A percentile compares a stretch with the other conserved stretches of the same genome.
Evolutionary conservation across 2,329 filamentous ascomycete species (phyloP).

Genomic region (Sordariomycetes sp.): DNA sequence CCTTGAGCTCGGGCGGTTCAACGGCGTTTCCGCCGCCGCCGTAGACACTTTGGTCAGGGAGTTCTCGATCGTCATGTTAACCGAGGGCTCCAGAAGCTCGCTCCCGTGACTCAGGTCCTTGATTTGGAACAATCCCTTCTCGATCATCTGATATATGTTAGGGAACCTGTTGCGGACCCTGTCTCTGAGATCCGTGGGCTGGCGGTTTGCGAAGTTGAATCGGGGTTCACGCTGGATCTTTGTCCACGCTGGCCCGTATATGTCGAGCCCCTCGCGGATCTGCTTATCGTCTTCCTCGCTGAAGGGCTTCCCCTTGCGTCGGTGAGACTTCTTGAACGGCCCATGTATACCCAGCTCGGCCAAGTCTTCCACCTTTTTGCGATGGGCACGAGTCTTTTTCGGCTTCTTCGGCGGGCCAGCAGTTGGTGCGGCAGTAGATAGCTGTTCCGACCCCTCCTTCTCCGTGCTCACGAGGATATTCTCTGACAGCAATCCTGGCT

Average conservation of each 20-base stretch:
- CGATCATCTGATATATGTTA: conserved; percentile 43
- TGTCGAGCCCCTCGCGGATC: conserved; percentile 47
- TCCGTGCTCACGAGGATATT: conserved; percentile 42
- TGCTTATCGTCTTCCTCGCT: conserved; percentile 52
- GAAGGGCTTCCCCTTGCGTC: conserved; percentile 50
- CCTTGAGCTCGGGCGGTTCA: conserved; percentile 27
- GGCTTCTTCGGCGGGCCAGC: conserved; percentile 16
- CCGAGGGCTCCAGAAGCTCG: conserved; percentile 37
- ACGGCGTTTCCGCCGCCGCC: conserved; percentile 23
- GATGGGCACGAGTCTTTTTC: conserved; percentile 42
- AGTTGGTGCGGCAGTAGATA: not conserved
- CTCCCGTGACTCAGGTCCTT: conserved; percentile 28
- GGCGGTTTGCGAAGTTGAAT: conserved; percentile 46
- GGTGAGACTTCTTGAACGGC: conserved; percentile 51
- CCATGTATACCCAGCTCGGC: conserved; percentile 48
- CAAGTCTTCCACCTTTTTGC: conserved; percentile 45
- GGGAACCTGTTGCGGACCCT: conserved; percentile 55
- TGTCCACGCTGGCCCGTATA: conserved; percentile 55
- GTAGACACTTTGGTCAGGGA: conserved; percentile 26
- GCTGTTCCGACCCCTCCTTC: conserved; percentile 15
- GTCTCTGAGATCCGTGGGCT: conserved; percentile 54
- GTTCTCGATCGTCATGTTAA: conserved; percentile 37
- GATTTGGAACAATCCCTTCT: conserved; percentile 39
- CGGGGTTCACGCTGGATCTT: conserved; percentile 50
- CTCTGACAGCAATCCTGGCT: conserved; percentile 40